Evolutionary conservation across 1,284 basidiomycete species (phyloP), one percentile per base, ranked within the genome.

Genomic region (Marasmius oreades): DNA sequence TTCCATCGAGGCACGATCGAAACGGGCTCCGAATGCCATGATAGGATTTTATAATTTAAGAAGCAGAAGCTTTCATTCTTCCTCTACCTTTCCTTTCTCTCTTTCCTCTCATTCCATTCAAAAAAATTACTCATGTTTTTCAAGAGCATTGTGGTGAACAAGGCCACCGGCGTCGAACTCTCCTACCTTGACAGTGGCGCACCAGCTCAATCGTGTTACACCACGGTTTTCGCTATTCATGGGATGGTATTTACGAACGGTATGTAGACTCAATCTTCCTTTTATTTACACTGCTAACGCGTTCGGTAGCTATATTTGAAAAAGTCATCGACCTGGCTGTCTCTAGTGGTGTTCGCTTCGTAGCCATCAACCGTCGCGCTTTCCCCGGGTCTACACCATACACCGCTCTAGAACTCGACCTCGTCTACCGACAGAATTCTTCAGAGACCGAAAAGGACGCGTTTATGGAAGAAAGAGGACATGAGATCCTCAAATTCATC

Each of bases 201-300:
- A 39, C 66, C 66, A 11, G 53, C 60, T 12, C 37, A 51, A 1
- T 12, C 50, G 6, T 20, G 51, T 6, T 67, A 67, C 52, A 61
- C 60, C 24, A 67, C 66, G 5, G 60, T 67, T 5, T 52, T 67
- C 26, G 63, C 63, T 7, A 50, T 67, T 14, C 65, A 66, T 60
- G 66, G 66, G 63, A 72, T 63, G 73, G 74, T 60, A 65, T 82
- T 42, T 66, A 71, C 57, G 5, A 60, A 57, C 39, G 48, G 63
- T 67, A 33, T 33, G 62, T 64, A 10, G 10, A 26, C 2, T 42
- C 18, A 23, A 8, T 44, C 12, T 20, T 34, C 11, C 3, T 12
- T 23, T 37, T 16, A 11, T 20, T 52, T 39, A 3, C 34, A 34
- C 22, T 45, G 11, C 10, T 46, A 20, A 31, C 22, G 22, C 26